Percentiles rank a stretch among this genome's conserved stretches.
These are phyloP conservation scores for Linum usitatissimum DNA, from an alignment of 345 rosid genomes.

Conservation along the genomic window DNA sequence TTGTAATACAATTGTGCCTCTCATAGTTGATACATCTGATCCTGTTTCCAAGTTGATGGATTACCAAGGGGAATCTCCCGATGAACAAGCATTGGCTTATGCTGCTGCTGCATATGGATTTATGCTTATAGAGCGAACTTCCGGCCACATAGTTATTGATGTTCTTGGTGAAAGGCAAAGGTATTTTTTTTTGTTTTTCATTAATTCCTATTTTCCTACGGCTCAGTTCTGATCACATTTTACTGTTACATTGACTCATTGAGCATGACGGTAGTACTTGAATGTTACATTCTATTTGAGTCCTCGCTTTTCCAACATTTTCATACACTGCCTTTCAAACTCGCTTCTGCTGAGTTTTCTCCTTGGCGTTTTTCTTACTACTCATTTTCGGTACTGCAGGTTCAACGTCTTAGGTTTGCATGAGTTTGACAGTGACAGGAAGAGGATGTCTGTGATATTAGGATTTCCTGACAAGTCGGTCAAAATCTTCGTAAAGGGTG, in stretches of 20 bases:
- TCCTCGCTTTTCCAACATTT: background rate
- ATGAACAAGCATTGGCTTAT: slow-evolving; percentile 93
- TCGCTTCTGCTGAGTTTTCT: background rate
- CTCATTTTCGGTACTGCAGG: slow-evolving; percentile 51
- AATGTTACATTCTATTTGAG: background rate
- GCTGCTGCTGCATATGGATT: slow-evolving; percentile 99
- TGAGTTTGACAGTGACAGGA: slow-evolving; percentile 97
- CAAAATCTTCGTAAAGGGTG: slow-evolving; percentile 88
- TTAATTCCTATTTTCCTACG: background rate
- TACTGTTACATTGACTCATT: background rate
- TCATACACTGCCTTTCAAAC: background rate
- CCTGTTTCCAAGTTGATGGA: slow-evolving; percentile 62
- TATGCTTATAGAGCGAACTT: slow-evolving; percentile 88
- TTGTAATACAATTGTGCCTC: slow-evolving; percentile 92
- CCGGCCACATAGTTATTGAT: slow-evolving; percentile 88
- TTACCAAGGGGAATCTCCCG: slow-evolving; percentile 99
- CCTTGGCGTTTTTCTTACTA: slow-evolving; percentile 14
- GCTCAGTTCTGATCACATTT: background rate
- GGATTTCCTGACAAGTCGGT: slow-evolving; percentile 82
- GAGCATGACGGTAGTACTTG: background rate
- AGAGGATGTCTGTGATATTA: slow-evolving; percentile 96
- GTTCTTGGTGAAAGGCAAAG: slow-evolving; percentile 80
- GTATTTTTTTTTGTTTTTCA: slow-evolving; percentile 20
- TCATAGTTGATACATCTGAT: slow-evolving; percentile 52
- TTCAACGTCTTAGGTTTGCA: slow-evolving; percentile 89